Evolutionary conservation across 768 basidiomycete species (phyloP).

Genomic region (Boletus rex-veris): DNA sequence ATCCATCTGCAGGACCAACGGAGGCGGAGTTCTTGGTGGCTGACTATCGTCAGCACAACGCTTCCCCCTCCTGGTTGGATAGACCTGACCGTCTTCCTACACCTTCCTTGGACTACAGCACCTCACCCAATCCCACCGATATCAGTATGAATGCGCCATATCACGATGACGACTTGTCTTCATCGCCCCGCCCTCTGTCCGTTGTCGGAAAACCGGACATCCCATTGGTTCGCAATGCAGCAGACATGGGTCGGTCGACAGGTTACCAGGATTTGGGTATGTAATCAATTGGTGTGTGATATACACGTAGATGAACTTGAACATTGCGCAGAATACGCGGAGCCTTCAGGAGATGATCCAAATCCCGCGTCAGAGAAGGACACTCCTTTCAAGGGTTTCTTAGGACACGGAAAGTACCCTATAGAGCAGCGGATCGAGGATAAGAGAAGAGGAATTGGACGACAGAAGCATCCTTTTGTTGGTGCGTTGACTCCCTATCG

Average conservation of each 20-base stretch:
- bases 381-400: constrained; percentile 38
- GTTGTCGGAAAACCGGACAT: constrained; percentile 23
- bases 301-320: background rate
- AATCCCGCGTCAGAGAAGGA: constrained; percentile 38
- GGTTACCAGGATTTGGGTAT: constrained; percentile 56
- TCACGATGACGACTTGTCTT: constrained; percentile 20
- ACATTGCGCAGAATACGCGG: constrained; percentile 55
- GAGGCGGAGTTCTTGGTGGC: constrained; percentile 25
- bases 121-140: constrained; percentile 3
- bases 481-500: constrained; percentile 43
- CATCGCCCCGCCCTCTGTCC: constrained; percentile 12
- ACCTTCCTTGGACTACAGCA: constrained; percentile 11
- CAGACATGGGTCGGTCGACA: constrained; percentile 37
- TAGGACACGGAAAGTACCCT: constrained; percentile 54
- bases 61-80: constrained; percentile 13
- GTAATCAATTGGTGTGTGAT: background rate
- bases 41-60: constrained; percentile 24
- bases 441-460: constrained; percentile 80
- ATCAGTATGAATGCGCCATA: constrained; percentile 14
- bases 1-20: constrained; percentile 9
- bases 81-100: constrained; percentile 14
- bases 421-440: constrained; percentile 81
- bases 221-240: constrained; percentile 47
- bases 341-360: constrained; percentile 38
- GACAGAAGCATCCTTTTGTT: constrained; percentile 75